A percentile compares a stretch with the other conserved stretches of the same genome.
These are phyloP conservation scores for Phycomyces nitens DNA, from an alignment of 192 early-diverging fungal genomes.

Conservation along the genomic window DNA sequence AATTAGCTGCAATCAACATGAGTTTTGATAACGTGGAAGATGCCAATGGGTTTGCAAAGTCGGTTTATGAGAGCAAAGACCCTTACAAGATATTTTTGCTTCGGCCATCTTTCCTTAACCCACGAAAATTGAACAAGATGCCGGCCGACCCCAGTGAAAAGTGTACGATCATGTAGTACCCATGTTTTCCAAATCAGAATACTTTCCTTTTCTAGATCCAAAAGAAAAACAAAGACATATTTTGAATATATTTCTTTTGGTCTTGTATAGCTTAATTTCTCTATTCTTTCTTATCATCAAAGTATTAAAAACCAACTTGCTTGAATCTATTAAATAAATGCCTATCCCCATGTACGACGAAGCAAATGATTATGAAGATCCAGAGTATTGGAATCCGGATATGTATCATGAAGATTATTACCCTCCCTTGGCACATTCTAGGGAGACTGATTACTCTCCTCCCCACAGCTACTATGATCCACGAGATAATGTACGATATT, in stretches of 20 bases:
- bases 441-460: neutral
- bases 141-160: neutral
- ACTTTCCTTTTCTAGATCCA: neutral
- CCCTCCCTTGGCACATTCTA: neutral
- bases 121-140: neutral
- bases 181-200: neutral
- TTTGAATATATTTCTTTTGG: neutral
- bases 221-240: neutral
- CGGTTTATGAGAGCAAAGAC: neutral
- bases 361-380: neutral
- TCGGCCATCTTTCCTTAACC: neutral
- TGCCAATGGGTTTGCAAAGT: neutral
- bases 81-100: neutral
- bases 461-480: neutral
- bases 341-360: too few species aligned
- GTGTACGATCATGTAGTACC: neutral
- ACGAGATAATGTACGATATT: neutral
- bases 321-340: neutral
- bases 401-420: neutral
- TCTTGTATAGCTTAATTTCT: neutral
- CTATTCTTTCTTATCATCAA: neutral
- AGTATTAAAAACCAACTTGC: neutral
- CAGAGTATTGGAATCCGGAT: neutral
- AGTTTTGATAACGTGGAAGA: constrained; percentile 5
- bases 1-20: constrained; percentile 5